Evolutionary conservation across 495 filamentous ascomycete genomes (phyloP).

Genomic region (Penicillium cosmopolitanum): DNA sequence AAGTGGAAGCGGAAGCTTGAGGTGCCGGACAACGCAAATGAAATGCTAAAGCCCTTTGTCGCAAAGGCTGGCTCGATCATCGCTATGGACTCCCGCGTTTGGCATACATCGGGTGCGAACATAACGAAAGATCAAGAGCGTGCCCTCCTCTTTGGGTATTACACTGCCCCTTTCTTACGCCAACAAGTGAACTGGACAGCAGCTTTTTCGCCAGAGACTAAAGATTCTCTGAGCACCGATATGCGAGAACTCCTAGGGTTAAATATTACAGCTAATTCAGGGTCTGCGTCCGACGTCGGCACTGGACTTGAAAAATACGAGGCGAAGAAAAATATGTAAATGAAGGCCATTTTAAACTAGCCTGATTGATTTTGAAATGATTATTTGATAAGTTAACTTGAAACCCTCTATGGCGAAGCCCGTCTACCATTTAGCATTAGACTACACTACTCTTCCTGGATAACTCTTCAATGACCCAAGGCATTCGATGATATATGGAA

Average conservation of each 20-base stretch:
- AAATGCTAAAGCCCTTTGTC: not conserved
- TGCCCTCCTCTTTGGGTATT: not conserved
- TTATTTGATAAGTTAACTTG: no score
- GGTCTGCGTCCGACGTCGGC: not conserved
- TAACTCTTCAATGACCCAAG: no score
- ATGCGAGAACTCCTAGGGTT: not conserved
- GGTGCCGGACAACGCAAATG: not conserved
- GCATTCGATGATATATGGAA: no score
- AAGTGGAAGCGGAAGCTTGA: not conserved
- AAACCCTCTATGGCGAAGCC: no score
- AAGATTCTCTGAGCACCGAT: not conserved
- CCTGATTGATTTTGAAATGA: no score
- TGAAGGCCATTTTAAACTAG: no score
- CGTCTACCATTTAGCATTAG: no score
- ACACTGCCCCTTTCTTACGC: not conserved
- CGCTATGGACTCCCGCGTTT: not conserved
- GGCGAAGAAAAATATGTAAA: not conserved
- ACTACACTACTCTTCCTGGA: no score
- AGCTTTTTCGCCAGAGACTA: not conserved
- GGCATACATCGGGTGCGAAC: not conserved
- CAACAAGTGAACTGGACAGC: constrained; percentile 1
- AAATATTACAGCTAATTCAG: not conserved
- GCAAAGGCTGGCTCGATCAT: not conserved
- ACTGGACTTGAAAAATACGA: not conserved
- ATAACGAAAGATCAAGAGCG: not conserved